These are phyloP conservation scores for Pseudogymnoascus verrucosus DNA, from an alignment of 2,329 filamentous ascomycete species.

Conservation along the genomic window DNA sequence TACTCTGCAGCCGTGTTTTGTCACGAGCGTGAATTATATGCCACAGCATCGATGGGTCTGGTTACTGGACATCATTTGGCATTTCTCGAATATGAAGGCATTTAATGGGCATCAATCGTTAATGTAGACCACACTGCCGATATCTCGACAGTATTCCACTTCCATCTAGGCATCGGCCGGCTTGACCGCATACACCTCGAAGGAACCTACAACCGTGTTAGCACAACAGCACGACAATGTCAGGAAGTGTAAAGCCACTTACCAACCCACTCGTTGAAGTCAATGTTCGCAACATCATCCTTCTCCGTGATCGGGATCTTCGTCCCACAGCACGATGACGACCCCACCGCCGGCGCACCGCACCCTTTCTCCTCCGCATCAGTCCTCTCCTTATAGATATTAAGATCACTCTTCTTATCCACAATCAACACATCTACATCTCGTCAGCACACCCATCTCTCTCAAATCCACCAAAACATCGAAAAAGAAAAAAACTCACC, in stretches of 20 bases:
- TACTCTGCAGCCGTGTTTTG: neutral
- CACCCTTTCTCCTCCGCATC: conserved; percentile 13
- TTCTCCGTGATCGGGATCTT: conserved; percentile 1
- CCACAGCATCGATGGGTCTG: no score
- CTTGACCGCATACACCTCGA: conserved; percentile 44
- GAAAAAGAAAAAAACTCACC: conserved; percentile 27
- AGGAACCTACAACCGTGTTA: conserved; percentile 32
- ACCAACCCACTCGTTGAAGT: conserved; percentile 46
- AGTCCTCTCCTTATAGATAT: conserved; percentile 35
- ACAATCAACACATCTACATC: conserved; percentile 35
- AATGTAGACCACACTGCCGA: neutral
- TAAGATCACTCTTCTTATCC: conserved; percentile 40
- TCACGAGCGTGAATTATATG: neutral
- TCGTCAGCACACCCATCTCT: neutral
- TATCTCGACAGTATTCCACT: neutral
- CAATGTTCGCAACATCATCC: conserved; percentile 23
- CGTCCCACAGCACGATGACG: conserved; percentile 13
- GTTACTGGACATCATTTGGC: neutral
- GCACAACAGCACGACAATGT: neutral
- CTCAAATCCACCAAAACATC: neutral
- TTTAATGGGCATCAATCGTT: conserved; percentile 4
- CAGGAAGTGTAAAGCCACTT: conserved; percentile 21
- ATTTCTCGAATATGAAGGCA: neutral
- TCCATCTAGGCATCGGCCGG: conserved; percentile 5
- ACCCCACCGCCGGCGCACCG: conserved; percentile 11